phyloP scores from a whole-genome alignment of 805 yeast species.

The Nematodospora valgi region DNA sequence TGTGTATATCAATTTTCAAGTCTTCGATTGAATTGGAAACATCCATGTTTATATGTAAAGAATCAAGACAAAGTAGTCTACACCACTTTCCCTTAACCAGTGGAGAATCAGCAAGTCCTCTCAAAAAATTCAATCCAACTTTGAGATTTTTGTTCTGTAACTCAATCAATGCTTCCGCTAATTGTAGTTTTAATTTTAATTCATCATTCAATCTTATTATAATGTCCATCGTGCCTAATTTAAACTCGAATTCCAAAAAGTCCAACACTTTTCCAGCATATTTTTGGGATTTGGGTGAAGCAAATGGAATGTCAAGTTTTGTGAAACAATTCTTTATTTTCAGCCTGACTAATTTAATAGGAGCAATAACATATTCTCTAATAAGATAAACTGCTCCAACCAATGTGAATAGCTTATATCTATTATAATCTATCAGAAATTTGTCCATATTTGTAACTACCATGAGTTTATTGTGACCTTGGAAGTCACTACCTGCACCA shows the following conservation, averaged over 20 bases:
- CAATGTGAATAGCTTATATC: conserved; percentile 27
- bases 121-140: conserved; percentile 22
- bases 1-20: conserved; percentile 16
- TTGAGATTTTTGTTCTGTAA: conserved; percentile 6
- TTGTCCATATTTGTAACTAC: conserved; percentile 14
- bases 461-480: conserved; percentile 10
- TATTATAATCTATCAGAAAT: conserved; percentile 21
- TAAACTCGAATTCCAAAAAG: conserved; percentile 7
- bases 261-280: background rate
- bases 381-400: conserved; percentile 33
- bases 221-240: conserved; percentile 18
- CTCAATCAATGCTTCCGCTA: conserved; percentile 8
- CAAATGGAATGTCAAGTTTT: conserved; percentile 6
- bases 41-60: conserved; percentile 15
- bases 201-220: conserved; percentile 44
- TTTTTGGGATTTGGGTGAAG: background rate
- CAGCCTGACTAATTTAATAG: conserved; percentile 20
- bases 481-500: conserved; percentile 4
- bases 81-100: conserved; percentile 45
- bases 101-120: conserved; percentile 55
- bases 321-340: conserved; percentile 22
- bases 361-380: conserved; percentile 26
- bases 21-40: conserved; percentile 12
- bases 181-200: conserved; percentile 47
- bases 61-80: conserved; percentile 41